Conservation (phyloP, 139 green algal species). For the Dunaliella primolecta region DNA sequence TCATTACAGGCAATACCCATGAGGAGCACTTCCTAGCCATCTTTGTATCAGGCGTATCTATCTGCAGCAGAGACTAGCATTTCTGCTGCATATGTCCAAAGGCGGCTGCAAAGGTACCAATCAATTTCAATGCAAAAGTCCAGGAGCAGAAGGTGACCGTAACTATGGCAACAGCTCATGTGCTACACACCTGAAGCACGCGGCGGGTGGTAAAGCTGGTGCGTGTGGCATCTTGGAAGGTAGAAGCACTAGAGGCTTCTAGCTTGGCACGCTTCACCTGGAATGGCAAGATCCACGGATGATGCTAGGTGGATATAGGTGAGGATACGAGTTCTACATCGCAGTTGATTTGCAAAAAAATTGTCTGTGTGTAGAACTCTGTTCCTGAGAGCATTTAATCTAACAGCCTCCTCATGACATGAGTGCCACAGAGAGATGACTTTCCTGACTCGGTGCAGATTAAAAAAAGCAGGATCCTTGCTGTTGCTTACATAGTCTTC, state of each 20-base stretch:
- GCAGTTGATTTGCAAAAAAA: no score
- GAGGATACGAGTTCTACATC: no score
- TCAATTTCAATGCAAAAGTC: background rate
- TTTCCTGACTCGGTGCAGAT: background rate
- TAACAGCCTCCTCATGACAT: background rate
- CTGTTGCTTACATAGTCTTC: background rate
- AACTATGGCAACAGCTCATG: background rate
- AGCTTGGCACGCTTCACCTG: background rate
- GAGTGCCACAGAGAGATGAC: background rate
- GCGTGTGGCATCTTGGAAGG: background rate
- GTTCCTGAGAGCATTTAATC: background rate
- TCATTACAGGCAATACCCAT: background rate
- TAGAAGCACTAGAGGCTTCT: background rate
- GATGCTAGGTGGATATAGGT: background rate
- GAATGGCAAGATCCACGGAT: background rate
- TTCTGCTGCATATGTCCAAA: background rate
- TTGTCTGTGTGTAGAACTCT: background rate
- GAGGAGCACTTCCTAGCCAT: background rate
- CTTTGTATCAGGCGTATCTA: no score
- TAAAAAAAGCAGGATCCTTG: background rate
- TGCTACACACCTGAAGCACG: background rate
- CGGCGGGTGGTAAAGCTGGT: background rate
- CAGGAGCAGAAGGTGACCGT: background rate
- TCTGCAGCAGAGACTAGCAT: no score
- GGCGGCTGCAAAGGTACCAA: no score